These are phyloP conservation scores for Fusarium pseudocircinatum DNA, from an alignment of 2,329 filamentous ascomycete species.

Conservation along the genomic window DNA sequence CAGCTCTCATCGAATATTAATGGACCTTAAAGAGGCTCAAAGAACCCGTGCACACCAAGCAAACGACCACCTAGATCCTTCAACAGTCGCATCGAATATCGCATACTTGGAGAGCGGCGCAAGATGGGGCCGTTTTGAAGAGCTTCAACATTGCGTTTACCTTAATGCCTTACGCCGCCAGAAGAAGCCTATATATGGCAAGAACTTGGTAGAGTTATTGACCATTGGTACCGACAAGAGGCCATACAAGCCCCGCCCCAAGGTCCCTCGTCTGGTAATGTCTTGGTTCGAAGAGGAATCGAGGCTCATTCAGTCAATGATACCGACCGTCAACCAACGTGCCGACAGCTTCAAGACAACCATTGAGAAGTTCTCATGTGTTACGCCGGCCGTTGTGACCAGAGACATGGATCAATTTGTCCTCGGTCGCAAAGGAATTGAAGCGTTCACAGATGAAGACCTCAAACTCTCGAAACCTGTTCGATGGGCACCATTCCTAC, in stretches of 20 bases:
- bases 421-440: constrained; percentile 68
- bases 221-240: constrained; percentile 70
- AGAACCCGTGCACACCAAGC: constrained; percentile 67
- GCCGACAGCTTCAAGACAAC: constrained; percentile 76
- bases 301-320: constrained; percentile 69
- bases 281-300: constrained; percentile 81
- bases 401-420: constrained; percentile 76
- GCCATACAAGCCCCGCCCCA: constrained; percentile 68
- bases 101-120: constrained; percentile 76
- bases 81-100: constrained; percentile 75
- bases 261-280: constrained; percentile 69
- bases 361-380: constrained; percentile 89
- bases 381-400: constrained; percentile 88
- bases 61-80: constrained; percentile 67
- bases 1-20: constrained; percentile 74
- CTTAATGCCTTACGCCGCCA: constrained; percentile 84
- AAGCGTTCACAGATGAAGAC: constrained; percentile 65
- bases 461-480: constrained; percentile 66
- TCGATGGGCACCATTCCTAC: constrained; percentile 65
- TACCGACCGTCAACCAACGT: constrained; percentile 79
- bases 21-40: constrained; percentile 78
- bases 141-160: constrained; percentile 83
- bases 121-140: constrained; percentile 76
- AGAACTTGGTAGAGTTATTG: constrained; percentile 78
- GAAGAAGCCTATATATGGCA: constrained; percentile 83